phyloP scores from a whole-genome alignment of 2,329 filamentous ascomycete genomes.

The Domatiomyces catenatus region DNA sequence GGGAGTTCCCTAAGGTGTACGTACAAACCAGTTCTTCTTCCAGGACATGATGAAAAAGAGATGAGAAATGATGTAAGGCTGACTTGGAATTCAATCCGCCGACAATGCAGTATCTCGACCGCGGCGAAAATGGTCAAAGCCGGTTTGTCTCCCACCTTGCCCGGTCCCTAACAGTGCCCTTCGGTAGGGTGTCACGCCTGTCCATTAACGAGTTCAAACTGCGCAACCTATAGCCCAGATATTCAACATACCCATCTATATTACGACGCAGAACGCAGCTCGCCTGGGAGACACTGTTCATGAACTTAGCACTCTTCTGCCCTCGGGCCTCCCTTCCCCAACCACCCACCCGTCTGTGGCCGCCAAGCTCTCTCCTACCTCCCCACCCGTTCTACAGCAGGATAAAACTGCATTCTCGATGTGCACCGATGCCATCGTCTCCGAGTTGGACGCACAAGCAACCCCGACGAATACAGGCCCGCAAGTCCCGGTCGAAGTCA shows the following conservation, averaged over 20 bases:
- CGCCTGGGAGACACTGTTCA: conserved; percentile 67
- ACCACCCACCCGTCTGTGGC: conserved; percentile 41
- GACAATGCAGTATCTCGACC: conserved; percentile 39
- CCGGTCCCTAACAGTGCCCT: not conserved
- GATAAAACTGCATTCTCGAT: conserved; percentile 92
- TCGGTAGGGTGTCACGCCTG: not conserved
- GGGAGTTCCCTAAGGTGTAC: conserved; percentile 71
- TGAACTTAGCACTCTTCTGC: conserved; percentile 46
- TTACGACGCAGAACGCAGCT: conserved; percentile 68
- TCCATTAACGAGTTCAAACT: conserved; percentile 19
- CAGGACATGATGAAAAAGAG: not conserved
- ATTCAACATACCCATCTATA: conserved; percentile 62
- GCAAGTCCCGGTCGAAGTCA: conserved; percentile 39
- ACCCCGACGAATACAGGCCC: conserved; percentile 16
- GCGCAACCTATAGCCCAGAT: conserved; percentile 28
- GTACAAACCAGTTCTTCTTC: conserved; percentile 13
- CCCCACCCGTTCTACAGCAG: conserved; percentile 1
- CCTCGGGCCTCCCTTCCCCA: conserved; percentile 34
- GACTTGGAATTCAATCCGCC: not conserved
- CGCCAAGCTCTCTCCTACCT: not conserved
- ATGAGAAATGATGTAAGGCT: conserved; percentile 1
- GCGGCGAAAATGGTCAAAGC: conserved; percentile 54
- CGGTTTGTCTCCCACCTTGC: conserved; percentile 15
- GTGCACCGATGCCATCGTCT: conserved; percentile 46
- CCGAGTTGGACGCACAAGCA: conserved; percentile 6